Conservation (phyloP, 495 filamentous ascomycete genomes). For the Tuber melanosporum region DNA sequence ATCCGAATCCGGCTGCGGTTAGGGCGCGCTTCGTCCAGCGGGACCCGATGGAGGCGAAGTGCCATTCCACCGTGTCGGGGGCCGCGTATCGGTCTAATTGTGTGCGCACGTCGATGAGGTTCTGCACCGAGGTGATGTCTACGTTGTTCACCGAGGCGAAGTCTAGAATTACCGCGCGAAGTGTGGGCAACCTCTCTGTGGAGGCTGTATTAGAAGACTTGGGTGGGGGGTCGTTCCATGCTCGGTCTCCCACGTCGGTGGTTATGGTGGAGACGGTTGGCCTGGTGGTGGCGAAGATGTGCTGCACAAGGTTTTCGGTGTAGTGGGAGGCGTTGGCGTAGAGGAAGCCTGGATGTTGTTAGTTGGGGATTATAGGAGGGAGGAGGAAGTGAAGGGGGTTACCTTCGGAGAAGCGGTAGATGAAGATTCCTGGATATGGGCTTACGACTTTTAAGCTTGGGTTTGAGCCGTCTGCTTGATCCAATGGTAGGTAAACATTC, state of each 20-base stretch:
- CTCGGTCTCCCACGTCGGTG: slow-evolving; percentile 67
- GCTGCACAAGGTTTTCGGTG: slow-evolving; percentile 67
- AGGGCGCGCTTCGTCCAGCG: slow-evolving; percentile 96
- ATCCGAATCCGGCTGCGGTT: slow-evolving; percentile 87
- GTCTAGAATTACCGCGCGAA: slow-evolving; percentile 91
- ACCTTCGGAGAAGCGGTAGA: slow-evolving; percentile 94
- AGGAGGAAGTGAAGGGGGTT: not conserved
- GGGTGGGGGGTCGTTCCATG: slow-evolving; percentile 86
- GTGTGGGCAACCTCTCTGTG: slow-evolving; percentile 58
- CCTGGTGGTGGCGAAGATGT: slow-evolving; percentile 70
- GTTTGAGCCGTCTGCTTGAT: slow-evolving; percentile 83
- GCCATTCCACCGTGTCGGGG: slow-evolving; percentile 87
- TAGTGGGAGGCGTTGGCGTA: slow-evolving; percentile 93
- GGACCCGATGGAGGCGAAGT: slow-evolving; percentile 90
- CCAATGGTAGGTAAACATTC: slow-evolving; percentile 84
- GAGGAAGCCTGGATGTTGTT: slow-evolving; percentile 54
- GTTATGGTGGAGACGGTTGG: slow-evolving; percentile 64
- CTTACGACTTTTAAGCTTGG: slow-evolving; percentile 69
- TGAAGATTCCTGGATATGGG: slow-evolving; percentile 92
- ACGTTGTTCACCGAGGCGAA: slow-evolving; percentile 95
- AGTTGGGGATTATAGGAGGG: not conserved
- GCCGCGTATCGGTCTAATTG: slow-evolving; percentile 84
- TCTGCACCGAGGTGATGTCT: slow-evolving; percentile 88
- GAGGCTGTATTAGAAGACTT: slow-evolving; percentile 49
- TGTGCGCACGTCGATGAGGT: slow-evolving; percentile 94